These are phyloP conservation scores for Paecilomyces fulvus DNA, from an alignment of 2,329 filamentous ascomycete genomes.

Conservation along the genomic window DNA sequence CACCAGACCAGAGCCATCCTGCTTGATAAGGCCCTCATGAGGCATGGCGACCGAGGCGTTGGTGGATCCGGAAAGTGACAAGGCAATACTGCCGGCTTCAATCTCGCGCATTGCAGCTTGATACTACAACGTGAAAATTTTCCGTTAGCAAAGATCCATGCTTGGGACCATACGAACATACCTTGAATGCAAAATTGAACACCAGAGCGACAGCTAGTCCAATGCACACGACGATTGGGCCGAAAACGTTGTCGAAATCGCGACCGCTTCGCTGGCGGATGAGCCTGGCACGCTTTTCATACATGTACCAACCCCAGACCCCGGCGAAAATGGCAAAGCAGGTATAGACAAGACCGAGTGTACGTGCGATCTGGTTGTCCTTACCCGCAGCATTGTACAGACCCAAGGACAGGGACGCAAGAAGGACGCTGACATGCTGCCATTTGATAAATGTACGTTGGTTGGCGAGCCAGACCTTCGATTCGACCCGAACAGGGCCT, in stretches of 20 bases:
- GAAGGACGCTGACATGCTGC: constrained; percentile 87
- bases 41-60: constrained; percentile 8
- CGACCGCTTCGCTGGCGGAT: constrained; percentile 80
- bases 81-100: not conserved
- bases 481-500: constrained; percentile 84
- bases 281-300: constrained; percentile 65
- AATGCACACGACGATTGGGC: constrained; percentile 73
- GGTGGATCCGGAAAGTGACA: constrained; percentile 1
- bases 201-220: constrained; percentile 70
- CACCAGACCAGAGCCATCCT: constrained; percentile 14
- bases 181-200: constrained; percentile 81
- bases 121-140: constrained; percentile 15
- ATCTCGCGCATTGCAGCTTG: constrained; percentile 10
- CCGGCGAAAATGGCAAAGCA: constrained; percentile 74
- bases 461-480: constrained; percentile 97
- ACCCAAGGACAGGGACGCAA: constrained; percentile 73
- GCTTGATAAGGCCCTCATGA: constrained; percentile 11
- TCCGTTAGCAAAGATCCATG: constrained; percentile 7
- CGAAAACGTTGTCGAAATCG: constrained; percentile 84
- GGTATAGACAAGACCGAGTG: constrained; percentile 76
- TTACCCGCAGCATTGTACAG: constrained; percentile 81
- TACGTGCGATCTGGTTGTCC: constrained; percentile 62
- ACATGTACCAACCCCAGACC: constrained; percentile 79
- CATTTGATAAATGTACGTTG: constrained; percentile 98
- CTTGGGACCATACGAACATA: constrained; percentile 11